Conservation (phyloP, 2,329 filamentous ascomycete genomes). For the Aschersonia sp. region DNA sequence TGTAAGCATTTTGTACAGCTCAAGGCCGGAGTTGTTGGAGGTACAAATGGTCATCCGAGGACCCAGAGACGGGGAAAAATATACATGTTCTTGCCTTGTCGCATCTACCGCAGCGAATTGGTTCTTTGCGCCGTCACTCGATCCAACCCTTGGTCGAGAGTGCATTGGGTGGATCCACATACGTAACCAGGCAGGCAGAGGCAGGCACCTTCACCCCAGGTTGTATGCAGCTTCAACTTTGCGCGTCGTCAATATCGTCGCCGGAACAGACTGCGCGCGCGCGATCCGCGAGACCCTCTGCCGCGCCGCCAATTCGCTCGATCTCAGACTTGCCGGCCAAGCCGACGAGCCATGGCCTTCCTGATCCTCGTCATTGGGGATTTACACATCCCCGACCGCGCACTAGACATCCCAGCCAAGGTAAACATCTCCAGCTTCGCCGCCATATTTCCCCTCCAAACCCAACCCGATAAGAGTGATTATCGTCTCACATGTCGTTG, state of each 20-base stretch:
- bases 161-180: too few species aligned
- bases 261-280: neutral
- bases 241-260: neutral
- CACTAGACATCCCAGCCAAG: slow-evolving; percentile 82
- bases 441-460: neutral
- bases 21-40: too few species aligned
- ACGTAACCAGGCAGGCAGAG: too few species aligned
- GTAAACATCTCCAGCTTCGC: slow-evolving; percentile 23
- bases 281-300: neutral
- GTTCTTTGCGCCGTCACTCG: too few species aligned
- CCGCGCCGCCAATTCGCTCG: neutral
- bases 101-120: too few species aligned
- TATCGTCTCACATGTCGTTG: slow-evolving; percentile 1
- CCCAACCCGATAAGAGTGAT: neutral
- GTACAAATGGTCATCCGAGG: too few species aligned
- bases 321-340: neutral
- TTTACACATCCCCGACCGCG: slow-evolving; percentile 84
- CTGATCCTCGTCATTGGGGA: slow-evolving; percentile 86
- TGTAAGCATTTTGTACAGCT: too few species aligned
- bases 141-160: too few species aligned
- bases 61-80: too few species aligned
- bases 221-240: too few species aligned
- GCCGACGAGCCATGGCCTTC: slow-evolving; percentile 51
- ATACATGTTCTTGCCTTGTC: too few species aligned
- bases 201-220: too few species aligned